phyloP scores from a whole-genome alignment of 495 filamentous ascomycete species.

The Tuber magnatum region DNA sequence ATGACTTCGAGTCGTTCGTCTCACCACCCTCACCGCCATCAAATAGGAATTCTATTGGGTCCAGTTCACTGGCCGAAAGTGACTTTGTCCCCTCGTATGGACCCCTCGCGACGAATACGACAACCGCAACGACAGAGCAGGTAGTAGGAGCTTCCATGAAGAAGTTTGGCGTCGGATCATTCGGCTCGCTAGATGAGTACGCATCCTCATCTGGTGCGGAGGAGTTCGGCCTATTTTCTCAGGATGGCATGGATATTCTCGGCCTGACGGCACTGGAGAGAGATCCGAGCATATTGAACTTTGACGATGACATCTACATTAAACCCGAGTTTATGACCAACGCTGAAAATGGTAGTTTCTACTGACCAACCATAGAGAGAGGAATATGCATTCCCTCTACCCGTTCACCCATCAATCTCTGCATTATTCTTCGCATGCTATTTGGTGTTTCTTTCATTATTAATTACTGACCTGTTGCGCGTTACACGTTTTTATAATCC shows the following conservation, averaged over 20 bases:
- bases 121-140: constrained; percentile 13
- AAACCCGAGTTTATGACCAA: constrained; percentile 39
- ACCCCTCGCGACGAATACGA: constrained; percentile 4
- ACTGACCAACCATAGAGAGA: neutral
- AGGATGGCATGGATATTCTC: constrained; percentile 35
- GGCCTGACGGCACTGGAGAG: constrained; percentile 39
- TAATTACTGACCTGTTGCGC: neutral
- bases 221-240: constrained; percentile 36
- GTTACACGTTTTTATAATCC: neutral
- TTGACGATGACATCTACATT: constrained; percentile 37
- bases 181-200: constrained; percentile 28
- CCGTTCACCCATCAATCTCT: neutral
- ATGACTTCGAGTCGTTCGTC: constrained; percentile 35
- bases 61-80: constrained; percentile 24
- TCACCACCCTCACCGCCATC: constrained; percentile 26
- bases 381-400: neutral
- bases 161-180: constrained; percentile 22
- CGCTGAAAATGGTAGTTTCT: constrained; percentile 29
- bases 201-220: constrained; percentile 23
- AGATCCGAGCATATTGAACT: constrained; percentile 37
- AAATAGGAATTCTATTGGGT: constrained; percentile 26
- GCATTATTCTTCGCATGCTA: neutral
- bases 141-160: constrained; percentile 14
- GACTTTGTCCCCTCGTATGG: constrained; percentile 21
- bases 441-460: neutral